Percentiles rank a stretch among this genome's conserved stretches.
Evolutionary conservation across 2,329 filamentous ascomycete genomes (phyloP).

Genomic region (Fusarium euwallaceae): DNA sequence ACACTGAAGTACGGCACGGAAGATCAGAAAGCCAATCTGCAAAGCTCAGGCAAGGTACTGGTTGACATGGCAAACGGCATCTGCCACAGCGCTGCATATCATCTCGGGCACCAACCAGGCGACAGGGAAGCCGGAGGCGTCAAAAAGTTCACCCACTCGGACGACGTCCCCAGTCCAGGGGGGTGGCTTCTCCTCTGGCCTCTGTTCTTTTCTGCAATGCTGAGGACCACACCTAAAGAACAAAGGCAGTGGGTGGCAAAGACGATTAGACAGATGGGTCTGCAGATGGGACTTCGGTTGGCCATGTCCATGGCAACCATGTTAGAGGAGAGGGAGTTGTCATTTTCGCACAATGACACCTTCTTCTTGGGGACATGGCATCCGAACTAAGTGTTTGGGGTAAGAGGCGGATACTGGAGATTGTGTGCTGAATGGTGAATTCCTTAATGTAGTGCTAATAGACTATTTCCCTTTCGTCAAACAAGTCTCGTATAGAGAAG

Average conservation of each 20-base stretch:
- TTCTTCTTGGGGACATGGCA: conserved; percentile 35
- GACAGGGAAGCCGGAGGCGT: not conserved
- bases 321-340: conserved; percentile 26
- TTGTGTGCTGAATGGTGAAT: too few relatives aligned
- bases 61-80: conserved; percentile 28
- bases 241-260: conserved; percentile 32
- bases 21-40: not conserved
- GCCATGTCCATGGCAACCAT: conserved; percentile 36
- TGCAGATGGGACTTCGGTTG: conserved; percentile 36
- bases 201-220: conserved; percentile 31
- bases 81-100: conserved; percentile 37
- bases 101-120: conserved; percentile 22
- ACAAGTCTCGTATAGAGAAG: not conserved
- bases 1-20: conserved; percentile 25
- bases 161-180: conserved; percentile 14
- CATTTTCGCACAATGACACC: conserved; percentile 35
- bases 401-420: not conserved
- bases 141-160: not conserved
- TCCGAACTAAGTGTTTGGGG: conserved; percentile 9
- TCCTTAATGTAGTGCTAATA: not conserved
- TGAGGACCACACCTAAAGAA: conserved; percentile 21
- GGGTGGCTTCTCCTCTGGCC: conserved; percentile 37
- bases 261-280: conserved; percentile 28
- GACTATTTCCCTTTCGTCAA: not conserved
- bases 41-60: conserved; percentile 23